Conservation (phyloP, 306 rosid genomes). For the Cicer cuneatum region DNA sequence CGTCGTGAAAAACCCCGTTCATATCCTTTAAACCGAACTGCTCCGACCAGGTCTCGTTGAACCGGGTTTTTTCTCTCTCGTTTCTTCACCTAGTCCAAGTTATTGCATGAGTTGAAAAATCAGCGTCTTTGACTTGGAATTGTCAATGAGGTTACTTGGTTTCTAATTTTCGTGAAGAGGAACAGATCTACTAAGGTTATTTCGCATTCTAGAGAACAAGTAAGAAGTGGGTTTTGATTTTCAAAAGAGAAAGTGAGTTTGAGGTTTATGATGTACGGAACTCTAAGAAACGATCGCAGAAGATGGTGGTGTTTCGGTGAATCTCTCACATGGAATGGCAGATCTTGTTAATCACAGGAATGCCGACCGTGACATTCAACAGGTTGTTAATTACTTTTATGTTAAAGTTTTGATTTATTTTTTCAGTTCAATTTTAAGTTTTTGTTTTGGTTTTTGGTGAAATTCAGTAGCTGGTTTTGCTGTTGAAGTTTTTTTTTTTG, state of each 20-base stretch:
- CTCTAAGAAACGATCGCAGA: slow-evolving; percentile 78
- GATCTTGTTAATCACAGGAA: slow-evolving; percentile 93
- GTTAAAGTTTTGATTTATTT: slow-evolving; percentile 34
- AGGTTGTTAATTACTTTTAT: slow-evolving; percentile 50
- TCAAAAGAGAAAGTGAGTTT: slow-evolving; percentile 47
- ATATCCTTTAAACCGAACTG: slow-evolving; percentile 19
- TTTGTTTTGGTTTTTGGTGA: slow-evolving; percentile 34
- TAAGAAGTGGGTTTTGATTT: slow-evolving; percentile 48
- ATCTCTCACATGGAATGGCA: slow-evolving; percentile 99
- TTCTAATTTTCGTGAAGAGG: slow-evolving; percentile 47
- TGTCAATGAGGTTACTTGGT: slow-evolving; percentile 55
- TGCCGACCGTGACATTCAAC: slow-evolving; percentile 95
- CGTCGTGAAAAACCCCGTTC: slow-evolving; percentile 1
- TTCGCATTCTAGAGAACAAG: slow-evolving; percentile 40
- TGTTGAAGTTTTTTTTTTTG: not conserved
- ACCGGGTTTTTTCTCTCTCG: slow-evolving; percentile 18
- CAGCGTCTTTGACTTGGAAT: slow-evolving; percentile 55
- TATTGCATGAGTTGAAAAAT: slow-evolving; percentile 57
- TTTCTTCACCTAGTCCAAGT: slow-evolving; percentile 43
- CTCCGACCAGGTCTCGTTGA: slow-evolving; percentile 27
- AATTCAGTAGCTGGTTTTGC: slow-evolving; percentile 16
- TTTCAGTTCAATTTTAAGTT: slow-evolving; percentile 17
- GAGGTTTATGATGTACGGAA: slow-evolving; percentile 92
- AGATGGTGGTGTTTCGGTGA: slow-evolving; percentile 94
- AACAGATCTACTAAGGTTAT: slow-evolving; percentile 61